phyloP scores from a whole-genome alignment of 2,329 filamentous ascomycete genomes.

The Aspergillus floridensis region DNA sequence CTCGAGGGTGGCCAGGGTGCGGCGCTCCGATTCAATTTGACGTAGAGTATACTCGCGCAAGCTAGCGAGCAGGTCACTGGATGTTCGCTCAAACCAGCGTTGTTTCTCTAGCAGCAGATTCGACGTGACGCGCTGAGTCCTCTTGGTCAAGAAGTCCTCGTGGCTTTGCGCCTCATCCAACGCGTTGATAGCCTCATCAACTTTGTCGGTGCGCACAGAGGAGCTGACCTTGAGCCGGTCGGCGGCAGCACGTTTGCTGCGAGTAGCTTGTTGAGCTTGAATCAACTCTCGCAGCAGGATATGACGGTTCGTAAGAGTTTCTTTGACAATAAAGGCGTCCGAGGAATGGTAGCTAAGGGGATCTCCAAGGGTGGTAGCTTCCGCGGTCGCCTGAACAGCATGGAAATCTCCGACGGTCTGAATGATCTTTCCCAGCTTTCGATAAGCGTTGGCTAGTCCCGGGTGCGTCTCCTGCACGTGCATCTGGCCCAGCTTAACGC shows the following conservation, averaged over 20 bases:
- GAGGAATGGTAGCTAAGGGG: constrained; percentile 92
- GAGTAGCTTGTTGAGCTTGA: constrained; percentile 82
- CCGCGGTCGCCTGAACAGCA: constrained; percentile 91
- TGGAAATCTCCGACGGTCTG: constrained; percentile 94
- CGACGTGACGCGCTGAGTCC: constrained; percentile 82
- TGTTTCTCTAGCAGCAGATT: constrained; percentile 87
- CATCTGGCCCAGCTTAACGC: constrained; percentile 83
- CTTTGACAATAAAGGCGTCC: constrained; percentile 96
- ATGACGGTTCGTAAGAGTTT: constrained; percentile 95
- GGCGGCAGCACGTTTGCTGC: constrained; percentile 78
- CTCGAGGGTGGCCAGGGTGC: constrained; percentile 89
- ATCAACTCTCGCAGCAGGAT: constrained; percentile 91
- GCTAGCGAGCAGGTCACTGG: constrained; percentile 75
- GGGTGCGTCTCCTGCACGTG: constrained; percentile 85
- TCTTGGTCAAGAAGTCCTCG: constrained; percentile 77
- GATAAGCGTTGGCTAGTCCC: constrained; percentile 84
- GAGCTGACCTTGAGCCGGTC: constrained; percentile 85
- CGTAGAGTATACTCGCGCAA: constrained; percentile 91
- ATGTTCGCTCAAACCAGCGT: constrained; percentile 84
- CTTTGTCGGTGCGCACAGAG: constrained; percentile 88
- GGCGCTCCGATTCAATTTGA: constrained; percentile 91
- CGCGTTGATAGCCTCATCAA: constrained; percentile 91
- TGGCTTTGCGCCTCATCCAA: constrained; percentile 82
- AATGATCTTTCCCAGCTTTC: constrained; percentile 89
- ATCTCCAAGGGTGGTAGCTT: constrained; percentile 91